A percentile compares a stretch with the other conserved stretches of the same genome.
Evolutionary conservation across 73 alveolate species (phyloP).

Genomic region (Paramecium bursaria): DNA sequence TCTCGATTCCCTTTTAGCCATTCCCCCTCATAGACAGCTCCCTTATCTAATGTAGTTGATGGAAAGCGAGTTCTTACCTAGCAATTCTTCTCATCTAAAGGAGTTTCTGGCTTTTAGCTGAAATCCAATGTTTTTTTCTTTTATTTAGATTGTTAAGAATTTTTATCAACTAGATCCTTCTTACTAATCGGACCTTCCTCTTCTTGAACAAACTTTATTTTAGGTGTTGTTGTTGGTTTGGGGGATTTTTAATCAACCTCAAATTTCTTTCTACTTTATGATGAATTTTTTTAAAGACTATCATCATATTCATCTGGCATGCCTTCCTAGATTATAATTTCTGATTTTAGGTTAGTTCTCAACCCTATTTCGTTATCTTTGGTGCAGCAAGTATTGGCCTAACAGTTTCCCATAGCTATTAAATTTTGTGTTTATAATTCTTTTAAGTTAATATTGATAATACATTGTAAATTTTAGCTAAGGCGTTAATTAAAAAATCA

Average conservation of each 20-base stretch:
- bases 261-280: not conserved
- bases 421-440: too few species aligned
- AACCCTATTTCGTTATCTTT: conserved; percentile 19
- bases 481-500: too few species aligned
- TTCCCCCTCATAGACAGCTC: conserved; percentile 78
- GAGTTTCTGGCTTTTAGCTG: not conserved
- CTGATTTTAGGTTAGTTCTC: not conserved
- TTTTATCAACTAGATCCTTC: conserved; percentile 5
- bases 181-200: not conserved
- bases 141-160: not conserved
- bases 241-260: not conserved
- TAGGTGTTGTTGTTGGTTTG: too few species aligned
- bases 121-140: conserved; percentile 15
- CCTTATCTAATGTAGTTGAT: conserved; percentile 1
- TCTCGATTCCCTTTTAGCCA: conserved; percentile 75
- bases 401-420: conserved; percentile 60
- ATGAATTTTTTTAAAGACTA: not conserved
- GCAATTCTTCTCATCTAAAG: not conserved
- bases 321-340: conserved; percentile 1
- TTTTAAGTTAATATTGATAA: too few species aligned
- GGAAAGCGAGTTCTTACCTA: not conserved
- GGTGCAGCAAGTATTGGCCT: conserved; percentile 40
- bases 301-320: too few species aligned
- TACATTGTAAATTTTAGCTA: too few species aligned
- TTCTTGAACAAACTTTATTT: too few species aligned